Conservation (phyloP, 2,329 filamentous ascomycete genomes). For the Emergomyces africanus region DNA sequence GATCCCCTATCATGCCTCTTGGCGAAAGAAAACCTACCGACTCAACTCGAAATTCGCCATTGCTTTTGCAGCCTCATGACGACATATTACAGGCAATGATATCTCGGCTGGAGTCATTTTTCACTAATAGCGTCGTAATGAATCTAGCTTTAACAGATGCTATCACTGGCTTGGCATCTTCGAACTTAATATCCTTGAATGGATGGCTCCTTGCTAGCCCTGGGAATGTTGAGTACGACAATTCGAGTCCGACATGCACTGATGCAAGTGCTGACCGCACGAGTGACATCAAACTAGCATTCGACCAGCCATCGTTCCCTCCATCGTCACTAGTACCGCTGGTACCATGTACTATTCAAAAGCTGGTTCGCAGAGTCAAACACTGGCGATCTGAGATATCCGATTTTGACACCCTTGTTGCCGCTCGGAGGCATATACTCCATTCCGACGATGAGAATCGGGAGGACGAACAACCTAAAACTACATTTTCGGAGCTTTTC, state of each 20-base stretch:
- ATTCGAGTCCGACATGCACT: constrained; percentile 10
- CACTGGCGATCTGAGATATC: constrained; percentile 52
- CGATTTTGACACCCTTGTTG: constrained; percentile 58
- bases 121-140: constrained; percentile 80
- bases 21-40: constrained; percentile 24
- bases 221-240: constrained; percentile 43
- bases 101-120: constrained; percentile 62
- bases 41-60: constrained; percentile 45
- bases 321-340: constrained; percentile 29
- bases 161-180: constrained; percentile 68
- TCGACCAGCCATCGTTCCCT: constrained; percentile 36
- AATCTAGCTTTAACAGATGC: constrained; percentile 81
- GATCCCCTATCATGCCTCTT: constrained; percentile 17
- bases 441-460: constrained; percentile 19
- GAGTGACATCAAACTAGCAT: constrained; percentile 17
- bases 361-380: constrained; percentile 49
- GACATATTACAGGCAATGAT: constrained; percentile 40
- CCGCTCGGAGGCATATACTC: constrained; percentile 40
- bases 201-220: constrained; percentile 79
- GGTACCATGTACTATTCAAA: constrained; percentile 46
- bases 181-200: constrained; percentile 72
- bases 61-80: constrained; percentile 54
- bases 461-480: not conserved
- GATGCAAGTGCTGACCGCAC: constrained; percentile 19
- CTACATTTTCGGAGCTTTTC: not conserved